These are phyloP conservation scores for Cyclanthera cordifolia DNA, from an alignment of 306 rosid species.

Conservation along the genomic window DNA sequence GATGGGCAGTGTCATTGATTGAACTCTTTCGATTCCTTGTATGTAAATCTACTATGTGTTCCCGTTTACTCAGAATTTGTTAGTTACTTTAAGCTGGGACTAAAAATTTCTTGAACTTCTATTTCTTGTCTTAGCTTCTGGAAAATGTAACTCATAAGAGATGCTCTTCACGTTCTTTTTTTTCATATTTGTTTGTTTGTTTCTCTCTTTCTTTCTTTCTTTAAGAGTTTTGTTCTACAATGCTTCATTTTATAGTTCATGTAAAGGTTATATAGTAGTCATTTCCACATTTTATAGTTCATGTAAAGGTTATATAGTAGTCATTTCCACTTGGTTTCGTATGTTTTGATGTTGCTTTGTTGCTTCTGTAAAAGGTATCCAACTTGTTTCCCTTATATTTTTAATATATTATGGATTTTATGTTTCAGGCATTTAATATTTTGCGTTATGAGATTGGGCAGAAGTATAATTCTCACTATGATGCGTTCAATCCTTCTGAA, in stretches of 20 bases:
- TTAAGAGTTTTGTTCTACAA: not conserved
- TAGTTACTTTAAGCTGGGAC: not conserved
- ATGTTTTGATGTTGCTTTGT: not conserved
- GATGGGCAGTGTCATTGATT: not conserved
- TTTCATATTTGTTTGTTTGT: not conserved
- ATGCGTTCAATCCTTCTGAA: conserved; percentile 41
- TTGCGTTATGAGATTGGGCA: conserved; percentile 76
- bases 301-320: not conserved
- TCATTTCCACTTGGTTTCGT: not conserved
- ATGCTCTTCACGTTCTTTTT: not conserved
- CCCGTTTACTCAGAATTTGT: not conserved
- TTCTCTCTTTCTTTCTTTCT: not conserved
- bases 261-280: not conserved
- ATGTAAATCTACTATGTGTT: not conserved
- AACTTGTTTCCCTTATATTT: conserved; percentile 30
- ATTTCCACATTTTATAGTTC: not conserved
- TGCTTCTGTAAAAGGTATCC: conserved; percentile 6
- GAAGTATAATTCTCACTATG: conserved; percentile 67
- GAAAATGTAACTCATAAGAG: not conserved
- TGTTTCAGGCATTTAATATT: conserved; percentile 79
- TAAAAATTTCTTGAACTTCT: not conserved
- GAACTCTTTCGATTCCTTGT: not conserved
- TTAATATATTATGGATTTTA: conserved; percentile 28
- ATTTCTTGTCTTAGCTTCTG: not conserved
- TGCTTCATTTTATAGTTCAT: not conserved